Base-by-base conservation (phyloP, 208 protist genomes). In the Crithidia fasciculata region DNA sequence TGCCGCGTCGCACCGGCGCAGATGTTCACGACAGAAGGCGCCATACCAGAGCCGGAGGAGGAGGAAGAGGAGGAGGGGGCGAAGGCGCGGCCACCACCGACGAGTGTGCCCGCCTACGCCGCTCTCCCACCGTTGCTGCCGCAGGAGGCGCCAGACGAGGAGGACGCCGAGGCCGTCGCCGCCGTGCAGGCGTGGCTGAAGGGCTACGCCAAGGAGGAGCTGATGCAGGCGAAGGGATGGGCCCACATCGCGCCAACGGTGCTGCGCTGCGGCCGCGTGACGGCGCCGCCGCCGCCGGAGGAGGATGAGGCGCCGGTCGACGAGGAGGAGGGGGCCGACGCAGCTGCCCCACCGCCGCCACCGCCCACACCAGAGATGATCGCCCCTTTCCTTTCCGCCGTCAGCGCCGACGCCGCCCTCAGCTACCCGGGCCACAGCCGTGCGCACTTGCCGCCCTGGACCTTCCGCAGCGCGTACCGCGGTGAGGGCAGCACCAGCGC, bases 181-280 rank as follows among this genome's bases (percentile, higher is more conserved):
- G 76, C 81, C 13, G 74, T 94, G 40, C 81, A 89, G 77, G 75
- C 83, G 72, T 97, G 91, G 92, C 87, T 82, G 50, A 81, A 70
- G 18, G 94, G 94, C 37, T 97, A 96, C 83, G 56, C 75, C 15
- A 83, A 93, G 72, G 94, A 96, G 70, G 94, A 93, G 76, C 83
- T 97, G 52, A 78, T 97, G 50, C 87, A 96, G 78, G 75, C 92
- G 41, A 86, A 91, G 72, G 90, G 90, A 72, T 98, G 96, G 95
- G 84, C 89, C 43, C 96, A 98, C 82, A 87, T 93, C 52, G 83
- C 86, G 2, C 90, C 92, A 3, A 91, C 90, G 16, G 75, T 97
- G 77, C 84, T 96, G 10, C 39, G 28, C 10, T 85, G 83, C 47
- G 94, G 94, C 47, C 90, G 91, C 36, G 69, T 77, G 5, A 92